Evolutionary conservation across 75 land plant species (phyloP), one percentile per base, ranked within the genome.

Genomic region (Picea sitchensis): DNA sequence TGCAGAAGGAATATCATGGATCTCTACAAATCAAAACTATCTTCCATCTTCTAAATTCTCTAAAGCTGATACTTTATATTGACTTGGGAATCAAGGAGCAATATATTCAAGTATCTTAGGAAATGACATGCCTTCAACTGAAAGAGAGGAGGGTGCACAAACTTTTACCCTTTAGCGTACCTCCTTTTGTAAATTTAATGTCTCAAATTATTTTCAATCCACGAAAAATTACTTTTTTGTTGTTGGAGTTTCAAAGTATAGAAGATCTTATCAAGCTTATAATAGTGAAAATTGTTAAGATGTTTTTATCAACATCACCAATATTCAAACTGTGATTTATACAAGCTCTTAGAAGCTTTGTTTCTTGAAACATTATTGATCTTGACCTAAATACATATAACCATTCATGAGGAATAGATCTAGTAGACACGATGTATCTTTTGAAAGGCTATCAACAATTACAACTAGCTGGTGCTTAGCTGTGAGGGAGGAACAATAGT

Each of bases 181-280:
- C 68, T 18, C 72, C 47, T 32, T 84, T 87, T 75, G 63, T 76
- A 61, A 58, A 78, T 26, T 41, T 87, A 26, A 34, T 87, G 3
- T 87, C 61, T 58, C 56, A 78, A 4, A 23, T 84, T 11, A 44
- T 87, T 14, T 76, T 87, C 34, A 59, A 76, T 38, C 88, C 88
- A 23, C 65, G 54, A 58, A 80, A 78, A 34, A 30, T 87, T 32
- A 81, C 83, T 8, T 76, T 78, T 75, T 60, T 65, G 6, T 23
- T 21, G 13, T 47, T 64, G 18, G 72, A 86, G 18, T 77, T 67
- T 61, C 76, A 79, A 14, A 81, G 51, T 20, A 47, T 58, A n/a
- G 82, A 84, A 56, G 80, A 67, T 26, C 64, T 87, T 51, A 63
- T 74, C 44, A 81, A 61, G 68, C 80, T 85, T 26, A 26, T 26